Conservation (phyloP, 805 yeast genomes). For the Schwanniomyces pseudopolymorphus region DNA sequence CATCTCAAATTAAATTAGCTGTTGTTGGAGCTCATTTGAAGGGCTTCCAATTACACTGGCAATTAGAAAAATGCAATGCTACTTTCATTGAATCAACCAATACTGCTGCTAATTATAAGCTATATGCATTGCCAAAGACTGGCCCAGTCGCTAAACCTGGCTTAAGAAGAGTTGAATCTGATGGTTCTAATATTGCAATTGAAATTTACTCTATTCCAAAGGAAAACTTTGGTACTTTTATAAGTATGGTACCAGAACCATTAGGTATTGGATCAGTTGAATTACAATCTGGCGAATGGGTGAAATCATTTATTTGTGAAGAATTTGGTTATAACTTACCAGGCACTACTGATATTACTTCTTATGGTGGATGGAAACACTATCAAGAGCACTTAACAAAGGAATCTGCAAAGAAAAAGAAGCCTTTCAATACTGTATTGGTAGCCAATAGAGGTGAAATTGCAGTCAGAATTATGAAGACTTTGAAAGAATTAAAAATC, state of each 20-base stretch:
- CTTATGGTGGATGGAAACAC: constrained; percentile 83
- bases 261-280: constrained; percentile 94
- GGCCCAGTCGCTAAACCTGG: constrained; percentile 94
- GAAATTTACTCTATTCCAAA: constrained; percentile 84
- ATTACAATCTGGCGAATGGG: constrained; percentile 75
- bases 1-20: constrained; percentile 63
- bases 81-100: constrained; percentile 60
- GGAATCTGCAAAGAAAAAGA: constrained; percentile 23
- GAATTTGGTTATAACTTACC: constrained; percentile 74
- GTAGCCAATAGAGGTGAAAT: constrained; percentile 98
- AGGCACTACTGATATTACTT: constrained; percentile 80
- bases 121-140: constrained; percentile 78
- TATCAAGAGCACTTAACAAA: constrained; percentile 46
- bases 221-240: constrained; percentile 77
- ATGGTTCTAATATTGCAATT: constrained; percentile 63
- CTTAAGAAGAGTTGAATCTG: constrained; percentile 59
- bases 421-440: constrained; percentile 79
- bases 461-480: constrained; percentile 90
- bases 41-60: constrained; percentile 93
- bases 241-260: constrained; percentile 89
- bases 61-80: constrained; percentile 81
- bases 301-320: constrained; percentile 93
- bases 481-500: constrained; percentile 78
- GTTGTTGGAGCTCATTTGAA: constrained; percentile 95
- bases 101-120: constrained; percentile 68